These are phyloP conservation scores for Schwanniomyces yamadae DNA, from an alignment of 805 yeast species.

Conservation along the genomic window DNA sequence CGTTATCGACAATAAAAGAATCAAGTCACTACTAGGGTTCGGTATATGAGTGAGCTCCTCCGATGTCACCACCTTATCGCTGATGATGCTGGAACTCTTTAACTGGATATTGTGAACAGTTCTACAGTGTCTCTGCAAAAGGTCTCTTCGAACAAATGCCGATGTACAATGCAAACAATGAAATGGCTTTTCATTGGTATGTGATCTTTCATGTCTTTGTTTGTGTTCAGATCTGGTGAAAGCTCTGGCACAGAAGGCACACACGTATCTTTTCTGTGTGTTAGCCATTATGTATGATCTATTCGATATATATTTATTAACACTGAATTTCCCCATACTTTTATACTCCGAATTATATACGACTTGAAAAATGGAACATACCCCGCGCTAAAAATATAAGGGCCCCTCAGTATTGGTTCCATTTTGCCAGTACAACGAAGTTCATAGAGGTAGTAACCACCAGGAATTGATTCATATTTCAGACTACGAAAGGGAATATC, in stretches of 20 bases:
- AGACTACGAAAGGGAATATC: too few species aligned
- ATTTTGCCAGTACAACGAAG: too few species aligned
- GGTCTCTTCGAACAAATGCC: constrained; percentile 74
- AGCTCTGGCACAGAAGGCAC: constrained; percentile 77
- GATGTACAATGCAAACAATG: constrained; percentile 68
- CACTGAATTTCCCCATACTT: too few species aligned
- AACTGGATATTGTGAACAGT: constrained; percentile 61
- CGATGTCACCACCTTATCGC: background rate
- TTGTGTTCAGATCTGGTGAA: constrained; percentile 80
- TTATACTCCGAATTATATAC: too few species aligned
- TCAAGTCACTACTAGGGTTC: constrained; percentile 16
- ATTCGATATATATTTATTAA: too few species aligned
- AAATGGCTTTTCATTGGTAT: constrained; percentile 79
- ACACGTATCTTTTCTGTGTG: constrained; percentile 65
- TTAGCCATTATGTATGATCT: constrained; percentile 21
- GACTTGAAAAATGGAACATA: too few species aligned
- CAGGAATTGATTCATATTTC: too few species aligned
- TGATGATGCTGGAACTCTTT: constrained; percentile 3
- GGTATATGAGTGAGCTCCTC: background rate
- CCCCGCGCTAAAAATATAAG: too few species aligned
- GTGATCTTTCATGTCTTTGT: constrained; percentile 75
- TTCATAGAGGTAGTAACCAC: too few species aligned
- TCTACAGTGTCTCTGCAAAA: constrained; percentile 72
- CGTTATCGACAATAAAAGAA: constrained; percentile 29
- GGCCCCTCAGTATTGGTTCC: too few species aligned